Base-by-base conservation (phyloP, 108 stramenopile species). In the Ochromonas danica region DNA sequence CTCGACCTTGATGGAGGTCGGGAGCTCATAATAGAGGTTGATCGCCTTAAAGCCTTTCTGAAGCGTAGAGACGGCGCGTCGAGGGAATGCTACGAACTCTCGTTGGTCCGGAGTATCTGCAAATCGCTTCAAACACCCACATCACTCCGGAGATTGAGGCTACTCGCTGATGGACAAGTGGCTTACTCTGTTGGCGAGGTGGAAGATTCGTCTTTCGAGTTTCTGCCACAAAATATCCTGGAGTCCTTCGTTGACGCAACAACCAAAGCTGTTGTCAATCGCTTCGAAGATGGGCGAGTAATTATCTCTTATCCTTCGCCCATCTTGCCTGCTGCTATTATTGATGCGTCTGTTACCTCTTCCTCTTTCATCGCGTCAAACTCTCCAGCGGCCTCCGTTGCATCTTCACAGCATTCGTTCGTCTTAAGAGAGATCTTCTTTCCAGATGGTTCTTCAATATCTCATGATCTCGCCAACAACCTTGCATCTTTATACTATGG, bases 231-330 rank as follows among this genome's bases (percentile, higher is more conserved):
- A 17, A 70, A 70, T 31, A 70, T 70, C 67, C 14, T 40, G 67
- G 33, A 10, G 14, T 31, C 36, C 14, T 14, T 25, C n/a, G 25
- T 75, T 41, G 72, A 75, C 38, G 72, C 72, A 28, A 33, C 6
- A 75, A 75, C 72, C 27, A 75, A 60, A 42, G 3, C 17, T 27
- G 31, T 6, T 10, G 40, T 75, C 31, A 27, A n/a, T 33, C 3
- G 38, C 6, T 75, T 41, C 17, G 10, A 33, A 6, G 72, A 75
- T 36, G 72, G 72, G 3, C 36, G 72, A 57, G 6, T 75, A 10
- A 28, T 67, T 28, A 36, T 67, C 31, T 6, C 6, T 28, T 67
- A 67, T 67, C 17, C 63, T 31, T n/a, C n/a, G n/a, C n/a, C n/a
- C n/a, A n/a, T n/a, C n/a, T n/a, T n/a, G n/a, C n/a, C n/a, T n/a